phyloP scores from a whole-genome alignment of 2,329 filamentous ascomycete species.

The Colletotrichum shisoi region DNA sequence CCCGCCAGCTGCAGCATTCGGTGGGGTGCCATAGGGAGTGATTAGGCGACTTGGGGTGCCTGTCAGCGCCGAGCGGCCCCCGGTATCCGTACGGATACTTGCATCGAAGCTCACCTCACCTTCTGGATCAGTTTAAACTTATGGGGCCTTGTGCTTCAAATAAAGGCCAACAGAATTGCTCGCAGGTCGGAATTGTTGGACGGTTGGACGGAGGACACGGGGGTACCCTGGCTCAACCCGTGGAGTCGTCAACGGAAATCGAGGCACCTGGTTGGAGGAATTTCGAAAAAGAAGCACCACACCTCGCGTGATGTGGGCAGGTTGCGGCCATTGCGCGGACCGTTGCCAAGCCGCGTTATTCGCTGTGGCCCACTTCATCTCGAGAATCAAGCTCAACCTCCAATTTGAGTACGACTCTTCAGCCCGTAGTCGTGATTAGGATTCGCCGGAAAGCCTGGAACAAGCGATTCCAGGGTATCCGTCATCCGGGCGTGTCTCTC shows the following conservation, averaged over 20 bases:
- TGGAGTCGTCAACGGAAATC: neutral
- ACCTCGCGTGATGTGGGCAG: constrained; percentile 33
- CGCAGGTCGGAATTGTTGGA: neutral
- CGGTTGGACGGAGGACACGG: neutral
- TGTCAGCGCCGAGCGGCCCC: constrained; percentile 1
- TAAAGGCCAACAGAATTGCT: constrained; percentile 15
- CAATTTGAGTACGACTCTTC: constrained; percentile 26
- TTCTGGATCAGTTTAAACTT: constrained; percentile 27
- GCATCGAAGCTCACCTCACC: constrained; percentile 15
- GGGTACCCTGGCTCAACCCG: too few species aligned
- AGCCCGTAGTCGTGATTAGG: neutral
- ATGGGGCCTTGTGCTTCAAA: constrained; percentile 14
- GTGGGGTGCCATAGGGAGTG: neutral
- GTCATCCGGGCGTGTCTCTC: neutral
- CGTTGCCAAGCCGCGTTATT: constrained; percentile 27
- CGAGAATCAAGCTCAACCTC: neutral
- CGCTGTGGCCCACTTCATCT: constrained; percentile 32
- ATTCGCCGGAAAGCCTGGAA: neutral
- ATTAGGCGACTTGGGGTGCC: too few species aligned
- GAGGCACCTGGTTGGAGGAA: constrained; percentile 9
- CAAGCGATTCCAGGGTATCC: neutral
- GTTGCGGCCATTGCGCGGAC: neutral
- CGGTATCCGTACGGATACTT: too few species aligned
- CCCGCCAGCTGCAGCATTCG: neutral
- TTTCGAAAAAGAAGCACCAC: constrained; percentile 1